A percentile compares a stretch with the other conserved stretches of the same genome.
Evolutionary conservation across 2,329 filamentous ascomycete species (phyloP).

Genomic region (Pseudocercospora macadamiae): DNA sequence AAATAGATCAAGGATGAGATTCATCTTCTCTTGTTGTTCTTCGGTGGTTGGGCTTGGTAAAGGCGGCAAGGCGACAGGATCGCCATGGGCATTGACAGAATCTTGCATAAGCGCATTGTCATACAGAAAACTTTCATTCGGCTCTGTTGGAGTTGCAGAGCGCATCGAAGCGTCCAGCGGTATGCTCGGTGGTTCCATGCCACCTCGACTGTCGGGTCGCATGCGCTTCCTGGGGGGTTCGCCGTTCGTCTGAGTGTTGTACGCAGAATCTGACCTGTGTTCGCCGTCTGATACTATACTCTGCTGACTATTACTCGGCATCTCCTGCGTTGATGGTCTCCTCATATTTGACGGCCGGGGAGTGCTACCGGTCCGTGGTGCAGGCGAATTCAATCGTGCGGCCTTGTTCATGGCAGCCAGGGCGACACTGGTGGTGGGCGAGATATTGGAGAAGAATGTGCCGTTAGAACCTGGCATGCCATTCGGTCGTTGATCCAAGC

Average conservation of each 20-base stretch:
- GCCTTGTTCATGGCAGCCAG: conserved; percentile 93
- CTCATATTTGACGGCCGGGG: conserved; percentile 69
- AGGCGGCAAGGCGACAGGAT: conserved; percentile 65
- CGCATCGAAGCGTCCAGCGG: conserved; percentile 60
- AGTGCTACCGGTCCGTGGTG: conserved; percentile 64
- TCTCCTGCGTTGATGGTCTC: conserved; percentile 71
- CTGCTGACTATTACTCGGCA: conserved; percentile 77
- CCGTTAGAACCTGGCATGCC: conserved; percentile 59
- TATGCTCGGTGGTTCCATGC: conserved; percentile 35
- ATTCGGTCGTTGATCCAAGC: conserved; percentile 61
- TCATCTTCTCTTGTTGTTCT: conserved; percentile 77
- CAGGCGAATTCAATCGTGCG: conserved; percentile 86
- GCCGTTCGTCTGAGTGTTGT: conserved; percentile 60
- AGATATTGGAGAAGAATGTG: conserved; percentile 97
- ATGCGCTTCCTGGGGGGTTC: conserved; percentile 84
- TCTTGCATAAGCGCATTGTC: conserved; percentile 44
- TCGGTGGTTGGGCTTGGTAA: conserved; percentile 62
- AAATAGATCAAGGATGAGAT: conserved; percentile 76
- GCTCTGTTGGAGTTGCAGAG: conserved; percentile 72
- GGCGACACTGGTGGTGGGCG: conserved; percentile 86
- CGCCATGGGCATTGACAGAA: conserved; percentile 52
- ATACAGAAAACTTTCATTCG: conserved; percentile 78
- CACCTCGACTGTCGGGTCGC: conserved; percentile 49
- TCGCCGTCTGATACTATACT: conserved; percentile 56
- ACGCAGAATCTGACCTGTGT: conserved; percentile 66